phyloP scores from a whole-genome alignment of 768 basidiomycete genomes.

The Thelephora aurantiotincta region DNA sequence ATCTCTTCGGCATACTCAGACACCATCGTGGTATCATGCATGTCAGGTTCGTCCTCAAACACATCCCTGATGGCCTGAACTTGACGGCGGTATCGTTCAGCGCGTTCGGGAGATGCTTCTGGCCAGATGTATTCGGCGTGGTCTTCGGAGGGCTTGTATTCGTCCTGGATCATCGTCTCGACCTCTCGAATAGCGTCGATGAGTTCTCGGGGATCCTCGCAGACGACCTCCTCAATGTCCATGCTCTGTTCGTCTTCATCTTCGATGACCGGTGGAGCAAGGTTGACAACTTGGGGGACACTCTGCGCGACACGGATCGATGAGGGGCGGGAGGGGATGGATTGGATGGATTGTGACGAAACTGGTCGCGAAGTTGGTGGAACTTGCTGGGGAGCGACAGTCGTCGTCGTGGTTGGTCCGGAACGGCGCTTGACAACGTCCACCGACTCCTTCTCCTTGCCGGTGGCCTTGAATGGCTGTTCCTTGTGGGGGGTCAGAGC shows the following conservation, averaged over 20 bases:
- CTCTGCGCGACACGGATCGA: constrained; percentile 9
- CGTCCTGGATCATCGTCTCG: constrained; percentile 47
- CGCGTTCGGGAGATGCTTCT: constrained; percentile 51
- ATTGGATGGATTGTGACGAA: too few species aligned
- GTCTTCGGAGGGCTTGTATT: constrained; percentile 26
- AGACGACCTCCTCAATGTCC: constrained; percentile 38
- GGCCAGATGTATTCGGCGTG: constrained; percentile 52
- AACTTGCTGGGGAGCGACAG: constrained; percentile 51
- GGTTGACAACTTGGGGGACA: constrained; percentile 24
- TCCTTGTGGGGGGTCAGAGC: constrained; percentile 21
- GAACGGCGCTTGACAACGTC: constrained; percentile 49
- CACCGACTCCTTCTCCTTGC: constrained; percentile 47
- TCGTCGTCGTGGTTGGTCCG: constrained; percentile 49
- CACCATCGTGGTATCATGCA: constrained; percentile 87
- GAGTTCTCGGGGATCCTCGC: constrained; percentile 27
- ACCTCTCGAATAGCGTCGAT: constrained; percentile 40
- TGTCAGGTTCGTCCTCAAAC: constrained; percentile 61
- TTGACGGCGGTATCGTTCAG: constrained; percentile 41
- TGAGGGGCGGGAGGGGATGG: too few species aligned
- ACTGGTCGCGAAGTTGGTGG: constrained; percentile 36
- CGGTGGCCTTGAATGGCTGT: constrained; percentile 30
- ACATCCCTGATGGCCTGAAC: constrained; percentile 47
- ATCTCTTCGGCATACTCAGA: constrained; percentile 99
- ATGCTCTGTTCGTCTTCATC: constrained; percentile 32
- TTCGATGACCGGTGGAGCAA: constrained; percentile 21